phyloP scores from a whole-genome alignment of 2,329 filamentous ascomycete species.

The Fusarium nygamai region DNA sequence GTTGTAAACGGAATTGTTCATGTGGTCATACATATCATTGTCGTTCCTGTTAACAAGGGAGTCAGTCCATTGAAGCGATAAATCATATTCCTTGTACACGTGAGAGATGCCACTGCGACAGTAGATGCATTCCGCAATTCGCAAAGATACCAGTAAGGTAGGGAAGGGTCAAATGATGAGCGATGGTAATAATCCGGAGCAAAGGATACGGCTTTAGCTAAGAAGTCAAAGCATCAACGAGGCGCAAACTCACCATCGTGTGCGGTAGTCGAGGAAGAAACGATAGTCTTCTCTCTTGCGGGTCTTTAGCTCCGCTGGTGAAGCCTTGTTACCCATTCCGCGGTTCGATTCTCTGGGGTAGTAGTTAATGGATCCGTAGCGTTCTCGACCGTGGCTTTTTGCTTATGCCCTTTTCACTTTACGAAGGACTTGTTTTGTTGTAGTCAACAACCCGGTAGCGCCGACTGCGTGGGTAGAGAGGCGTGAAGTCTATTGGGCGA shows the following conservation, averaged over 20 bases:
- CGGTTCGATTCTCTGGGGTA: background rate
- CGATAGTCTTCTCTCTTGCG: slow-evolving; percentile 78
- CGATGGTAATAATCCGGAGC: background rate
- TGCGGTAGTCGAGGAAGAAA: slow-evolving; percentile 83
- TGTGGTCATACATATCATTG: slow-evolving; percentile 94
- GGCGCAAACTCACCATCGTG: slow-evolving; percentile 73
- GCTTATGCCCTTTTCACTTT: background rate
- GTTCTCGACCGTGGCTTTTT: slow-evolving; percentile 13
- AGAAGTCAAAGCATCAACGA: background rate
- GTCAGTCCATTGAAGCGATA: slow-evolving; percentile 20
- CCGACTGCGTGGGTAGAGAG: slow-evolving; percentile 13
- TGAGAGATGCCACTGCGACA: slow-evolving; percentile 7
- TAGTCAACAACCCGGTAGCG: background rate
- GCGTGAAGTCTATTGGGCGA: slow-evolving; percentile 14
- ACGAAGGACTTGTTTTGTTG: background rate
- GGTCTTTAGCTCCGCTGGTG: slow-evolving; percentile 60
- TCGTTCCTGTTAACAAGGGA: slow-evolving; percentile 71
- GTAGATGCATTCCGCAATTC: slow-evolving; percentile 4
- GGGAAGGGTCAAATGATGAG: background rate
- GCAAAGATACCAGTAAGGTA: background rate
- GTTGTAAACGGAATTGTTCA: slow-evolving; percentile 91
- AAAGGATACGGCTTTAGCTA: background rate
- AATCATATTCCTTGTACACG: slow-evolving; percentile 7
- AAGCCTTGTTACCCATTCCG: slow-evolving; percentile 29
- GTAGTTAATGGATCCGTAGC: background rate